Percentiles rank a stretch among this genome's conserved stretches.
Evolutionary conservation across 2,329 filamentous ascomycete species (phyloP).

Genomic region (Fusarium illudens): DNA sequence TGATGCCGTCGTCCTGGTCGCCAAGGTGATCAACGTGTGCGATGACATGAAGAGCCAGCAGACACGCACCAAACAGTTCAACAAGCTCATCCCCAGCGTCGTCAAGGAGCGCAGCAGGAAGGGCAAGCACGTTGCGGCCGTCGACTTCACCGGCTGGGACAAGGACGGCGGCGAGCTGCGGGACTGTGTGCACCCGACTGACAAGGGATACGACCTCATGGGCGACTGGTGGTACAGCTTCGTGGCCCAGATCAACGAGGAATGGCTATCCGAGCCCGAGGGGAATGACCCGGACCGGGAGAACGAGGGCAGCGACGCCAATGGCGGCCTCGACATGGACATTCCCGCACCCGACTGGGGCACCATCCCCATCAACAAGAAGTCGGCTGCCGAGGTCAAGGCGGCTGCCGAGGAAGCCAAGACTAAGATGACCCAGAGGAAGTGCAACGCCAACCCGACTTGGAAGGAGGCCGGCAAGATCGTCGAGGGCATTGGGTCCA

Average conservation of each 20-base stretch:
- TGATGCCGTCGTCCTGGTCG: constrained; percentile 12
- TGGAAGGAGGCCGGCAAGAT: constrained; percentile 2
- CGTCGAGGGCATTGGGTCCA: not conserved
- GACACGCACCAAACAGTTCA: not conserved
- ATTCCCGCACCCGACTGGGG: not conserved
- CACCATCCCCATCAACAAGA: not conserved
- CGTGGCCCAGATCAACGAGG: constrained; percentile 30
- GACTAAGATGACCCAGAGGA: not conserved
- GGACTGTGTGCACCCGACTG: constrained; percentile 38
- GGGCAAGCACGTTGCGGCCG: constrained; percentile 15
- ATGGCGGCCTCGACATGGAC: constrained; percentile 5
- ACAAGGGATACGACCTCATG: constrained; percentile 25
- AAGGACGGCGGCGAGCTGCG: not conserved
- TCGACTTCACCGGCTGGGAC: constrained; percentile 16
- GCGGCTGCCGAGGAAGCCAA: no score
- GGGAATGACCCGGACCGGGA: constrained; percentile 9
- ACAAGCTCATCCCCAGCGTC: not conserved
- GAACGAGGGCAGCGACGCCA: not conserved
- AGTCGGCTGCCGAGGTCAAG: no score
- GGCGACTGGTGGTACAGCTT: constrained; percentile 39
- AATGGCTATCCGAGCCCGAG: constrained; percentile 28
- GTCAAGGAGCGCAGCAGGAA: not conserved
- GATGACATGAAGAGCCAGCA: not conserved
- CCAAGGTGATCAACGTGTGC: constrained; percentile 14
- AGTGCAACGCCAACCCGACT: not conserved